Evolutionary conservation across 2,329 filamentous ascomycete genomes (phyloP), one percentile per base, ranked within the genome.

Genomic region (Mycosphaerelloides madeirae): DNA sequence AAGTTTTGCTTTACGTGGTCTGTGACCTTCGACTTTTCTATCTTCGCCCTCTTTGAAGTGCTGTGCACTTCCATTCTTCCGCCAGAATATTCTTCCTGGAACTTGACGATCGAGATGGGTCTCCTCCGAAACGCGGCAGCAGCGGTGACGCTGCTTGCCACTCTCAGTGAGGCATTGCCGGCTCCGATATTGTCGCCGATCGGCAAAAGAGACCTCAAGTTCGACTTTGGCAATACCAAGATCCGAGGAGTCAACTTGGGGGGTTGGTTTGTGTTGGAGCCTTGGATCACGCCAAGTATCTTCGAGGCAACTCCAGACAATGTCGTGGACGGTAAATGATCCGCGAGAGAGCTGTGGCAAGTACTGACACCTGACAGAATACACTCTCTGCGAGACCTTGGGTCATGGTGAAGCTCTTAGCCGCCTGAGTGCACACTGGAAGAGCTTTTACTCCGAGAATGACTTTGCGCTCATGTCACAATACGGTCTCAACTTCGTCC

Each of bases 231-330:
- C 44, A 60, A 60, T 33, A 56, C 74, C 15, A 81, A 79, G 56
- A 74, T 83, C 32, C 76, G 79, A 11, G 81, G 81, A 43, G 80
- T 84, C 22, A 84, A 84, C 58, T 68, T 83, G 4, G 61, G 81
- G 41, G 81, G 81, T 25, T 82, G 79, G 78, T 74, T 82, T 35
- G 76, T 83, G 6, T 68, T 81, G 4, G 79, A 83, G 64, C 79
- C 79, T 13, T 81, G 78, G 78, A 81, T 82, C 42, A 81, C 78
- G 2, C 79, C 79, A 2, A 79, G 75, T 13, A 67, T 83, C 45
- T 83, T 81, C 54, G 72, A 79, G 36, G 61, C 62, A 14, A 65
- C 60, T 32, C 71, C 65, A 11, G 57, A 35, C 33, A 35, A 35
- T 19, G 33, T 35, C 2, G 70, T 78, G 3, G 80, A 83, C 54